Evolutionary conservation across 345 rosid genomes (phyloP), one percentile per base, ranked within the genome.

Genomic region (Bretschneidera sinensis): DNA sequence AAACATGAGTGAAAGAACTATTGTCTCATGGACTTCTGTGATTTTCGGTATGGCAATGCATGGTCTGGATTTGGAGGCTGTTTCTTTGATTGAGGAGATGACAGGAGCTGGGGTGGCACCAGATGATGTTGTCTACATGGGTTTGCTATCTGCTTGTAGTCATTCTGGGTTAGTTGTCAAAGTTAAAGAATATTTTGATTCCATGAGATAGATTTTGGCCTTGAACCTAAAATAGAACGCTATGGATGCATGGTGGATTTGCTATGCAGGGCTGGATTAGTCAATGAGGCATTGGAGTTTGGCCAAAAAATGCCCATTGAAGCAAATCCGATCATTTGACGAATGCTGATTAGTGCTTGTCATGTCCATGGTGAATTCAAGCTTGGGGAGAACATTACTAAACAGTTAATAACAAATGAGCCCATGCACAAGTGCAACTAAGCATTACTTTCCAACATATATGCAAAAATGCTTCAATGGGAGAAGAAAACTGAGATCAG

Each of bases 1-100:
- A 62, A 63, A 56, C 48, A 79, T 79, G 89, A 58, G 18, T 22
- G 66, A 62, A 48, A 77, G 73, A 70, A 73, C 66, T 50, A 75
- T 75, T 59, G 78, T 81, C 57, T 77, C 89, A 0, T 79, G 89
- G 81, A 84, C 84, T 55, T 81, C 84, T 25, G 76, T 84, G 69
- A 79, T 81, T 65, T 78, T 62, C 39, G 86, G 84, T 48, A 64
- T 81, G 43, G 86, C 86, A 55, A 71, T 75, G 76, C 89, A 81
- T 11, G 89, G 89, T 39, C 79, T 78, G 24, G 89, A 84, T 17
- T 39, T 31, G 55, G 83, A 79, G 74, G 84, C 84, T 45, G 73
- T 81, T 49, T 73, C 72, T 47, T 55, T 84, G 67, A 81, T 81
- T 67, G 79, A 81, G 57, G 81, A 75, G 60, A 79, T 84, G 79